These are phyloP conservation scores for Beauveria medogensis DNA, from an alignment of 2,329 filamentous ascomycete species.

Conservation along the genomic window DNA sequence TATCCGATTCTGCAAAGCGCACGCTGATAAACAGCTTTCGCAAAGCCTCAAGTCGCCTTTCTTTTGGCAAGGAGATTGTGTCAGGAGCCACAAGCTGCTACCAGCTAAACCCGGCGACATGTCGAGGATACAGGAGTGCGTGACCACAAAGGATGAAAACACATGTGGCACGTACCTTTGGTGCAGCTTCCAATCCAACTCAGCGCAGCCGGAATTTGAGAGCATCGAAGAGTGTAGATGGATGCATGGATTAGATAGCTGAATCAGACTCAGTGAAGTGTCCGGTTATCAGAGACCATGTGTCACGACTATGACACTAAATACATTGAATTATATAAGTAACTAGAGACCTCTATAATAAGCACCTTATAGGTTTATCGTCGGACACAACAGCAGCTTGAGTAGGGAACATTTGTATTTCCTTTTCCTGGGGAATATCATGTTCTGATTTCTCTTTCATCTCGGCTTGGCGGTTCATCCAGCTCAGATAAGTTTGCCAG, in stretches of 20 bases:
- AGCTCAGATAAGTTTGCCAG: slow-evolving; percentile 88
- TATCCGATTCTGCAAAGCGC: neutral
- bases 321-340: no score
- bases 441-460: slow-evolving; percentile 16
- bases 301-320: no score
- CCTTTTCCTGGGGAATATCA: neutral
- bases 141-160: neutral
- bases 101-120: neutral
- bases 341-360: no score
- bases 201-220: neutral
- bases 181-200: neutral
- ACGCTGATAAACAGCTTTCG: neutral
- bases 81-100: neutral
- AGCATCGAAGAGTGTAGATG: neutral
- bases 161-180: neutral
- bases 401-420: neutral
- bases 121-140: neutral
- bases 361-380: no score
- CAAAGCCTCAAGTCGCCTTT: neutral
- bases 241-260: neutral
- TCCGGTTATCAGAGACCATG: neutral
- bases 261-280: neutral
- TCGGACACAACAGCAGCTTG: neutral
- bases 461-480: slow-evolving; percentile 68
- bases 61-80: no score